phyloP scores from a whole-genome alignment of 257 asterid species.

The Haberlea rhodopensis region DNA sequence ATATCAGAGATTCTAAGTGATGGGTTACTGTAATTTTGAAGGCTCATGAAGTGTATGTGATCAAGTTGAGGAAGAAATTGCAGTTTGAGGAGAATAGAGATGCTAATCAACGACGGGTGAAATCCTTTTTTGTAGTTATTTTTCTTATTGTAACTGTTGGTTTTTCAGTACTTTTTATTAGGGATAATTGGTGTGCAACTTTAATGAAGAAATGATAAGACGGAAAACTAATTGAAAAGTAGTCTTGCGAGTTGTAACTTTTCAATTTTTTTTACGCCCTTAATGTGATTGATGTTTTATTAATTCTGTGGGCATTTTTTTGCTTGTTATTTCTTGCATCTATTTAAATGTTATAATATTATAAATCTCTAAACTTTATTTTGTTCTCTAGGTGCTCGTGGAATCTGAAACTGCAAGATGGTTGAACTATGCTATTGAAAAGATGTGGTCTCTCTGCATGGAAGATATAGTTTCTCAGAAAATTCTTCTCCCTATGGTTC shows the following conservation, averaged over 20 bases:
- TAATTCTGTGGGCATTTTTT: neutral
- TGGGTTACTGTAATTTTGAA: constrained; percentile 30
- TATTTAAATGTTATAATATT: neutral
- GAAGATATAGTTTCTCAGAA: constrained; percentile 93
- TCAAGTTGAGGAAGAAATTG: constrained; percentile 69
- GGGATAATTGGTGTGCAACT: neutral
- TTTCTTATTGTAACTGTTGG: neutral
- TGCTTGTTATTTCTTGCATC: neutral
- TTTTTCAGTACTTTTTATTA: neutral
- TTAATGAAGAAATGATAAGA: neutral
- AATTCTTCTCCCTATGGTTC: constrained; percentile 78
- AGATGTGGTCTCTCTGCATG: constrained; percentile 90
- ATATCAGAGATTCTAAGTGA: constrained; percentile 18
- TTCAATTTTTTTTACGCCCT: neutral
- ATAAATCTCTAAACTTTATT: constrained; percentile 8
- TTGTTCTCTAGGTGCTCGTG: constrained; percentile 56
- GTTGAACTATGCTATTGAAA: constrained; percentile 82
- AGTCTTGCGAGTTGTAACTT: neutral
- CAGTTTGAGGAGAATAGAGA: constrained; percentile 82
- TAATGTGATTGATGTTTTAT: neutral
- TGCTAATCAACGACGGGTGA: constrained; percentile 82
- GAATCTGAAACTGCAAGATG: constrained; percentile 92
- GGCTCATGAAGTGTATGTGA: constrained; percentile 78
- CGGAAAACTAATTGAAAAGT: neutral
- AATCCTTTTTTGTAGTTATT: neutral